Percentiles rank a stretch among this genome's conserved stretches.
Conservation (phyloP, 2,329 filamentous ascomycete genomes). For the Cladosporium phlei region DNA sequence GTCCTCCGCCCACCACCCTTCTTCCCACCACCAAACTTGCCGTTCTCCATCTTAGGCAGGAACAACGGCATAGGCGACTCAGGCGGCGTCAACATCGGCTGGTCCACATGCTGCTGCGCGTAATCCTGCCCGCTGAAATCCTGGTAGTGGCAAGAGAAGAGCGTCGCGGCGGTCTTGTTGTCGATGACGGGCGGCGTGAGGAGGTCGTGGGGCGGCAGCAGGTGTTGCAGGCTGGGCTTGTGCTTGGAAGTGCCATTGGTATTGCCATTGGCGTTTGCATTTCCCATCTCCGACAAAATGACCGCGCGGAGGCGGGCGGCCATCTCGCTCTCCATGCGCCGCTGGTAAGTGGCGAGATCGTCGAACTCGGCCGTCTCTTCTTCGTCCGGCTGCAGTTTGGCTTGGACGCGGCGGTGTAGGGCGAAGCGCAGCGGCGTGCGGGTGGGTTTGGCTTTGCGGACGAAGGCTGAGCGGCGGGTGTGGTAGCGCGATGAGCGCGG, state of each 20-base stretch:
- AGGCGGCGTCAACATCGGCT: slow-evolving; percentile 18
- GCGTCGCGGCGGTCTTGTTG: slow-evolving; percentile 19
- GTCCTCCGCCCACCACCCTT: too few species aligned
- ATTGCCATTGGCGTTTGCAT: slow-evolving; percentile 3
- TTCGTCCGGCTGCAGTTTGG: slow-evolving; percentile 31
- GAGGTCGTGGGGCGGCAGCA: not conserved
- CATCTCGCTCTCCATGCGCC: slow-evolving; percentile 16
- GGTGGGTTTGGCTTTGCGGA: slow-evolving; percentile 36
- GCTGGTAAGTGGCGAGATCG: slow-evolving; percentile 23
- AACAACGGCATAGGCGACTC: slow-evolving; percentile 15
- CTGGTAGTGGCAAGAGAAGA: slow-evolving; percentile 27
- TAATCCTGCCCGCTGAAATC: too few species aligned
- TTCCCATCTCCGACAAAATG: slow-evolving; percentile 15
- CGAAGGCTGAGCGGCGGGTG: slow-evolving; percentile 37
- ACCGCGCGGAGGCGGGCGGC: slow-evolving; percentile 17
- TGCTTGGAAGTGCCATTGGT: not conserved
- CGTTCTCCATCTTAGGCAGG: not conserved
- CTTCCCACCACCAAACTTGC: too few species aligned
- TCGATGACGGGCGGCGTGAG: slow-evolving; percentile 9
- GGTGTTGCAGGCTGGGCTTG: not conserved
- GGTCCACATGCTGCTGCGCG: too few species aligned
- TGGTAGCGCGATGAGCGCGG: slow-evolving; percentile 36
- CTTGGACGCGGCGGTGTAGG: slow-evolving; percentile 30
- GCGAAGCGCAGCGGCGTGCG: slow-evolving; percentile 40
- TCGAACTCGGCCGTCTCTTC: slow-evolving; percentile 38